Evolutionary conservation across 306 rosid species (phyloP), one percentile per base, ranked within the genome.

Genomic region (Corylus americana): DNA sequence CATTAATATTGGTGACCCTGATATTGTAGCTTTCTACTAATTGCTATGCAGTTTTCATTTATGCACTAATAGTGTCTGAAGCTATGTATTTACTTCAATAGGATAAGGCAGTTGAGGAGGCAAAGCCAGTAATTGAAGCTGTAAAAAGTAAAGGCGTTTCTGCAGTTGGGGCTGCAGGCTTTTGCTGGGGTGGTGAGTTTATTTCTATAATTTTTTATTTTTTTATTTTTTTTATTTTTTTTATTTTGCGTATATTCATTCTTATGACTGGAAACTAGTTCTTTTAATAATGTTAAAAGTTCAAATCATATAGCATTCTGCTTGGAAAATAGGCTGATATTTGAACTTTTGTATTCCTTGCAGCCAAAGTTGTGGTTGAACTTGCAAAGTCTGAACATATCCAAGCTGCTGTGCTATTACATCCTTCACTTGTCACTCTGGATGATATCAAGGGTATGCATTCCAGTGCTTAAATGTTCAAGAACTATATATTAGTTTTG

Each of bases 131-230:
- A n/a, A 58, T 92, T 71, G 89, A 88, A 80, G 89, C 87, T 29
- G 77, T 92, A 55, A 90, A 82, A 84, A 69, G 79, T 58, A 88
- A 82, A 82, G 93, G 94, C 66, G 68, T 92, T 83, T 80, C 92
- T 53, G 83, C 92, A 13, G 51, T 92, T 0, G 94, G 96, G 27
- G 93, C 92, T 63, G 96, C 70, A 12, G 94, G 92, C 78, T 87
- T 90, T 77, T 92, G 96, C 75, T 92, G 96, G 93, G 97, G 97
- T 10, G 96, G 94, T 89, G 74, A 81, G 86, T 70, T 27, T 35
- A 39, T 78, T 77, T 58, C 37, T 79, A 39, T 47, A 9, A 59
- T 29, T 66, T 42, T 72, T 22, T 7, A 22, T 51, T 55, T 8
- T 12, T 3, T 75, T 35, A 45, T 49, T 48, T 29, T 29, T 2